These are phyloP conservation scores for Prototheca stagnorum DNA, from an alignment of 163 green algal genomes.

Conservation along the genomic window DNA sequence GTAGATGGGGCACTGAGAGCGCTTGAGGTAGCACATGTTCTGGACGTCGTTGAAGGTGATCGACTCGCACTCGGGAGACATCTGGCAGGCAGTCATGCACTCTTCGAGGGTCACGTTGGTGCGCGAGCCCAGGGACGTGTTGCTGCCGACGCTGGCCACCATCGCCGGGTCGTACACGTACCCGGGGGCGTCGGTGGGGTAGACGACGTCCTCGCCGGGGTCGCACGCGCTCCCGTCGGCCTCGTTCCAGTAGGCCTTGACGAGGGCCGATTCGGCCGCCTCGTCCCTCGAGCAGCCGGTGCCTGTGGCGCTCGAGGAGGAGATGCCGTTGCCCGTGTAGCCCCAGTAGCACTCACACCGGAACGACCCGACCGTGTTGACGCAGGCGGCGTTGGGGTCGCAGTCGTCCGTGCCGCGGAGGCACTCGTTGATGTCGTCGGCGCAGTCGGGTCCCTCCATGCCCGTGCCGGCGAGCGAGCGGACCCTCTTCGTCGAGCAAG, in stretches of 20 bases:
- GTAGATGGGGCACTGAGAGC: conserved; percentile 4
- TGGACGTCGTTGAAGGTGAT: conserved; percentile 9
- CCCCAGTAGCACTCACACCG: conserved; percentile 20
- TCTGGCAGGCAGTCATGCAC: conserved; percentile 13
- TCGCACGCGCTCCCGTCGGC: conserved; percentile 14
- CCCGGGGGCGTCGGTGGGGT: conserved; percentile 22
- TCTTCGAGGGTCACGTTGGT: not conserved
- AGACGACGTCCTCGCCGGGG: conserved; percentile 22
- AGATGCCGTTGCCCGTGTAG: conserved; percentile 14
- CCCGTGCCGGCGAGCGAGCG: too few species aligned
- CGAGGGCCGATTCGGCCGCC: too few species aligned
- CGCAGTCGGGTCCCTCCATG: conserved; percentile 30
- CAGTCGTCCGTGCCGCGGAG: conserved; percentile 15
- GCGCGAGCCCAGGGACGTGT: not conserved
- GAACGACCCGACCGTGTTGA: conserved; percentile 28
- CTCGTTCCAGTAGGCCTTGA: conserved; percentile 7
- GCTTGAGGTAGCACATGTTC: conserved; percentile 7
- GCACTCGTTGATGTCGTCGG: conserved; percentile 47
- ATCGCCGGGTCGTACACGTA: conserved; percentile 31
- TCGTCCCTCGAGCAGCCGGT: not conserved
- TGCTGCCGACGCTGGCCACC: conserved; percentile 10
- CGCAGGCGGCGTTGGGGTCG: conserved; percentile 15
- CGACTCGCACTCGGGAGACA: conserved; percentile 4
- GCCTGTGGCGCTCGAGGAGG: not conserved
- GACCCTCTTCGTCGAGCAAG: conserved; percentile 3